Evolutionary conservation across 2,329 filamentous ascomycete species (phyloP).

Genomic region (Aspergillus bombycis): DNA sequence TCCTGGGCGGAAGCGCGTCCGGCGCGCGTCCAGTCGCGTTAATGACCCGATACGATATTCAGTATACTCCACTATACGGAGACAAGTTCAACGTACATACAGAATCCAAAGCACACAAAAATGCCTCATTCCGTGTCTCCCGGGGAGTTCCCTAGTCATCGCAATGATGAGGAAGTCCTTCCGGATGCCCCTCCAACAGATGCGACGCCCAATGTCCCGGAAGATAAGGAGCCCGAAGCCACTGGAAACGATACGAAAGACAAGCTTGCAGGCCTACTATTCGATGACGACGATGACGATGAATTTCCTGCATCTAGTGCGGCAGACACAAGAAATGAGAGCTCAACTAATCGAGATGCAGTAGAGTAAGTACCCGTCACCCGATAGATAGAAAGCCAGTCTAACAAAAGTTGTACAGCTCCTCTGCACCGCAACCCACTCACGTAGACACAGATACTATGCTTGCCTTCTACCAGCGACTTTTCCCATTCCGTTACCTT

Average conservation of each 20-base stretch:
- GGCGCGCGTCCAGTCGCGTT: conserved; percentile 29
- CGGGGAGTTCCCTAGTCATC: conserved; percentile 43
- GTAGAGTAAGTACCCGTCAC: conserved; percentile 37
- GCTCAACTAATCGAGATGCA: conserved; percentile 37
- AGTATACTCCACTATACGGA: not conserved
- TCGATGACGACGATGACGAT: conserved; percentile 59
- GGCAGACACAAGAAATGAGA: conserved; percentile 48
- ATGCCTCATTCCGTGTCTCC: conserved; percentile 45
- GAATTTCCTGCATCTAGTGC: conserved; percentile 60
- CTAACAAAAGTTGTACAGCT: conserved; percentile 28
- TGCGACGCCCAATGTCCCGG: conserved; percentile 6
- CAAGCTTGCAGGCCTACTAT: conserved; percentile 61
- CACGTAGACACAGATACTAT: conserved; percentile 80
- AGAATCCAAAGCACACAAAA: conserved; percentile 9
- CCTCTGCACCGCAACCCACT: conserved; percentile 42
- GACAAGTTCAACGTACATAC: not conserved
- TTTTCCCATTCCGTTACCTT: conserved; percentile 91
- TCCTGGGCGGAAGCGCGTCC: conserved; percentile 23
- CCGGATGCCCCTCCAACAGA: conserved; percentile 44
- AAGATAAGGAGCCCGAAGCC: conserved; percentile 15
- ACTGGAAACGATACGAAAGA: conserved; percentile 32
- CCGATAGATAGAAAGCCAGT: conserved; percentile 6
- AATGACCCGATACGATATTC: conserved; percentile 9
- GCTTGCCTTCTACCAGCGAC: conserved; percentile 89
- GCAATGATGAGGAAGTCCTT: conserved; percentile 43